phyloP scores from a whole-genome alignment of 2,329 filamentous ascomycete species.

The Fragosphaeria purpurea region DNA sequence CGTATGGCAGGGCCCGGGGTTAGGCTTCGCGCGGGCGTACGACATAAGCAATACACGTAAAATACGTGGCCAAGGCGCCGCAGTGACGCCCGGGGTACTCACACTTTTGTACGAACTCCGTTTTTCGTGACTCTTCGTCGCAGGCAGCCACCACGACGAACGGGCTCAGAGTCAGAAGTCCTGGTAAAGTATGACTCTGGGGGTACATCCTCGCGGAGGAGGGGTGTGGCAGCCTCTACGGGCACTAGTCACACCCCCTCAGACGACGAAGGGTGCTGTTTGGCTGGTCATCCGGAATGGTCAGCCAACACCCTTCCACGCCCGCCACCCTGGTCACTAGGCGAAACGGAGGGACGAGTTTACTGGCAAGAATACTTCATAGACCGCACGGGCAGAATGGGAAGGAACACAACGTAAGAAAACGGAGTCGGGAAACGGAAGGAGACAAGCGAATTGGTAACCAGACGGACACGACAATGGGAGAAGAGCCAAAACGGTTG shows the following conservation, averaged over 20 bases:
- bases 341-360: neutral
- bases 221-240: too few species aligned
- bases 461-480: too few species aligned
- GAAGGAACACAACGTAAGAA: too few species aligned
- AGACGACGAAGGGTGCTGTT: neutral
- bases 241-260: neutral
- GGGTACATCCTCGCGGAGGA: too few species aligned
- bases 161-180: neutral
- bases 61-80: neutral
- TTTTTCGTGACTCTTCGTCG: neutral
- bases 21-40: too few species aligned
- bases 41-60: neutral
- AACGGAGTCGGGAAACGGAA: too few species aligned
- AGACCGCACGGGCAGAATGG: too few species aligned
- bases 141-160: neutral
- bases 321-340: neutral
- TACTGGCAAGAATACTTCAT: too few species aligned
- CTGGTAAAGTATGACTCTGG: too few species aligned
- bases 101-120: neutral
- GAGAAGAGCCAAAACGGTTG: too few species aligned
- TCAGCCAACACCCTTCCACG: neutral
- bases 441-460: too few species aligned
- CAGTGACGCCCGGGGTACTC: neutral
- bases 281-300: constrained; percentile 3
- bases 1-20: neutral